A percentile compares a stretch with the other conserved stretches of the same genome.
Evolutionary conservation across 176 grass and related monocot genomes (phyloP).

Genomic region (Aegilops umbellulata): DNA sequence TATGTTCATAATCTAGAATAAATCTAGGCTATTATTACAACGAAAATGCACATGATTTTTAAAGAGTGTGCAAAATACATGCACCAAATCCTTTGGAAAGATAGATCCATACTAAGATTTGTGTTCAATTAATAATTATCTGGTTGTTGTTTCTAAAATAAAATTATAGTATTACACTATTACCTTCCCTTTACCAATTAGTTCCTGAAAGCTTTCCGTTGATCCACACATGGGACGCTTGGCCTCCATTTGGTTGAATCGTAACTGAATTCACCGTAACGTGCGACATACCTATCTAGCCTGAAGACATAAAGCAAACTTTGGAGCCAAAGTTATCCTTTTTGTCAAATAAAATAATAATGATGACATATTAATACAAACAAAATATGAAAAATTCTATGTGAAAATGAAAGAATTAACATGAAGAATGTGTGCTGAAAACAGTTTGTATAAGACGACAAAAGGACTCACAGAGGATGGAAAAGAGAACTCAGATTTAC

Average conservation of each 20-base stretch:
- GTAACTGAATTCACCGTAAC: conserved; percentile 74
- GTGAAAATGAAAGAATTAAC: too few species aligned
- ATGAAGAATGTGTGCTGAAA: too few species aligned
- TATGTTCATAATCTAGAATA: not conserved
- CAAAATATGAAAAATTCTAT: too few species aligned
- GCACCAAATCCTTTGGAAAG: not conserved
- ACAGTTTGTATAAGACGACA: too few species aligned
- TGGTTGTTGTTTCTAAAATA: too few species aligned
- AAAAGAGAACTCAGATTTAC: too few species aligned
- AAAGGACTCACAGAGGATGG: too few species aligned
- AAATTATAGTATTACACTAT: not conserved
- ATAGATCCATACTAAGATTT: not conserved
- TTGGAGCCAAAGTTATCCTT: not conserved
- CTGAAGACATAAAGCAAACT: conserved; percentile 47
- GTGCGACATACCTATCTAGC: conserved; percentile 59
- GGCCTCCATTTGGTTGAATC: conserved; percentile 76
- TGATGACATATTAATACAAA: too few species aligned
- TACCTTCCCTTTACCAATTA: conserved; percentile 87
- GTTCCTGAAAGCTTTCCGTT: conserved; percentile 69
- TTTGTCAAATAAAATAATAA: too few species aligned
- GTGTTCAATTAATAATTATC: too few species aligned
- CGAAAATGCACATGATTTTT: not conserved
- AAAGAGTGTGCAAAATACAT: not conserved
- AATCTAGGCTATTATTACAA: not conserved
- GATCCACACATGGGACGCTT: conserved; percentile 67